Base-by-base conservation (phyloP, 2,329 filamentous ascomycete species). In the Aspergillus sp. region DNA sequence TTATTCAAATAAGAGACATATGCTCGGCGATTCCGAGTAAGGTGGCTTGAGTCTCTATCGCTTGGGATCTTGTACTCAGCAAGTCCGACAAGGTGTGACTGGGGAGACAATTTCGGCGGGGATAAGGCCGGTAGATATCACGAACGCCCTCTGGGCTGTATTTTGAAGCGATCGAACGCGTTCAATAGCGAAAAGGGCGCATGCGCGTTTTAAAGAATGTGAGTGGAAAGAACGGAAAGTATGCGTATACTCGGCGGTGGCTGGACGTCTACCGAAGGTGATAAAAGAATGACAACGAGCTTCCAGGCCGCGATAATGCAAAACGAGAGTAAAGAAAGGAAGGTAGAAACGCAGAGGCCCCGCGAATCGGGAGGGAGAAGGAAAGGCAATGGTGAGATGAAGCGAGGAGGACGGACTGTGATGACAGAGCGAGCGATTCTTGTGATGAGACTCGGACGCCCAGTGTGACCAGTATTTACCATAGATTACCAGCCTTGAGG, bases 281-380 rank as follows among this genome's bases (percentile, higher is more conserved):
- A 68, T 66, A 70, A 74, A 72, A 61, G 71, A 74, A 68, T 67
- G 69, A 68, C 69, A 66, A 71, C 70, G 68, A 70, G 69, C 66
- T 66, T 66, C 71, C 66, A 67, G 65, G 66, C 65, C 60, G 62
- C 63, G 62, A 60, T 51, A 55, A 56, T 55, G 52, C 58, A 53
- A 60, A 44, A 43, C 24, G 50, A 59, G 57, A 38, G 56, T 51
- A 52, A 49, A 45, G 48, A 56, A 48, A 48, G 52, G 43, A 56
- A 45, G 47, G 45, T 56, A 44, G 59, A 55, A 41, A 49, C 48
- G 58, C 55, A 48, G 39, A 51, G 55, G 41, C 34, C 22, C 50
- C 32, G 52, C 44, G 24, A 53, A 48, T 44, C 13, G 30, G 49
- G 45, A 47, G 32, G 26, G 26, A 32, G 44, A 30, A 39, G 18